Percentiles rank a stretch among this genome's conserved stretches.
phyloP scores from a whole-genome alignment of 768 basidiomycete genomes.

The Podaxis sp. region DNA sequence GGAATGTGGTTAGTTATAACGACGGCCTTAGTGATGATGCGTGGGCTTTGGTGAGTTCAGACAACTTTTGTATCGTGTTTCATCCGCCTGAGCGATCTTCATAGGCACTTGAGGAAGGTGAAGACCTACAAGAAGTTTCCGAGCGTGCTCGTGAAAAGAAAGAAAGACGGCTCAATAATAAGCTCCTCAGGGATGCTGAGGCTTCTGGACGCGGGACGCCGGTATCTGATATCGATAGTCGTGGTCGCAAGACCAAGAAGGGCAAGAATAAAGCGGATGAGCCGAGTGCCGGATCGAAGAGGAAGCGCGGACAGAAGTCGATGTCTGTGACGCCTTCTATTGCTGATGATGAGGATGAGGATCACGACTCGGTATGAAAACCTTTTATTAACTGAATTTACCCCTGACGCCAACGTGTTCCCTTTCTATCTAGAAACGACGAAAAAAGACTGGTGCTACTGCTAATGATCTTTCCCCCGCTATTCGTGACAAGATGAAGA shows the following conservation, averaged over 20 bases:
- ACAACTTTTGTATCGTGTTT: neutral
- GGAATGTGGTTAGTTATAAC: slow-evolving; percentile 87
- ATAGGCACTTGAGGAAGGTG: slow-evolving; percentile 78
- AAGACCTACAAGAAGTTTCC: slow-evolving; percentile 72
- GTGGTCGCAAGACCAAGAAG: slow-evolving; percentile 67
- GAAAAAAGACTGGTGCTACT: slow-evolving; percentile 53
- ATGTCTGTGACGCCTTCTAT: slow-evolving; percentile 77
- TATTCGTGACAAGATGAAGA: slow-evolving; percentile 78
- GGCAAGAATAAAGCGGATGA: slow-evolving; percentile 62
- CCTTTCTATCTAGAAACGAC: slow-evolving; percentile 65
- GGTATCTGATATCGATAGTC: slow-evolving; percentile 56
- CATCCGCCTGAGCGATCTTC: neutral
- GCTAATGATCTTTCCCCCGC: slow-evolving; percentile 53
- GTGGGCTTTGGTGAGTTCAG: slow-evolving; percentile 71
- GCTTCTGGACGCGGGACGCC: slow-evolving; percentile 66
- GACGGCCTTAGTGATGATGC: slow-evolving; percentile 94
- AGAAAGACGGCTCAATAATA: slow-evolving; percentile 60
- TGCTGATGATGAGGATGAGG: slow-evolving; percentile 79
- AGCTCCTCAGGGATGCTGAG: slow-evolving; percentile 57
- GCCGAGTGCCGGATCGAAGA: slow-evolving; percentile 55
- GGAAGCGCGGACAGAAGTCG: slow-evolving; percentile 74
- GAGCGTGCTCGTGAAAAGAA: slow-evolving; percentile 67
- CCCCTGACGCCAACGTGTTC: slow-evolving; percentile 3
- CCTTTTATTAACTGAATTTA: neutral
- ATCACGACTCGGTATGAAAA: slow-evolving; percentile 60